A percentile compares a stretch with the other conserved stretches of the same genome.
phyloP scores from a whole-genome alignment of 2,329 filamentous ascomycete genomes.

The Fusarium drepaniforme region DNA sequence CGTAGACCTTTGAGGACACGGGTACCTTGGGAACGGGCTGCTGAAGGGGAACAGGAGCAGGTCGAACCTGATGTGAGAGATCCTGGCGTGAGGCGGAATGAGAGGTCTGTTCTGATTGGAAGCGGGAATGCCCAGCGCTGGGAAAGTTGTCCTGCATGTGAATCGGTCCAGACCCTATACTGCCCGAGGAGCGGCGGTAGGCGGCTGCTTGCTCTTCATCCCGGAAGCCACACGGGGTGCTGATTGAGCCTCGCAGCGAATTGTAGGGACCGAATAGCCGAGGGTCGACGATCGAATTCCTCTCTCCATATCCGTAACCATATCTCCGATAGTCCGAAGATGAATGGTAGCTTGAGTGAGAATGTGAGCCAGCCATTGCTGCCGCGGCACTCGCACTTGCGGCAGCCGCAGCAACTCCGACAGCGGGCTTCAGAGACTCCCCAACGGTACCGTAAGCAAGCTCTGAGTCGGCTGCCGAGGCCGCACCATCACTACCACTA shows the following conservation, averaged over 20 bases:
- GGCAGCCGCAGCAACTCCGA: slow-evolving; percentile 46
- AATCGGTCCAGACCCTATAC: slow-evolving; percentile 33
- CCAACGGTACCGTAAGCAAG: slow-evolving; percentile 53
- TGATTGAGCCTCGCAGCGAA: slow-evolving; percentile 69
- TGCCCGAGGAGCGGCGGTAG: slow-evolving; percentile 41
- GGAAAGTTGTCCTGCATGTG: slow-evolving; percentile 74
- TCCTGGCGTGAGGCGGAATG: slow-evolving; percentile 57
- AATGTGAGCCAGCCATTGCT: slow-evolving; percentile 50
- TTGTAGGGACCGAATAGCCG: slow-evolving; percentile 70
- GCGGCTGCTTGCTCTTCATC: slow-evolving; percentile 50
- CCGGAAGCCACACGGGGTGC: slow-evolving; percentile 65
- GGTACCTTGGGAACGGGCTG: slow-evolving; percentile 86
- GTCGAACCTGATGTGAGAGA: slow-evolving; percentile 58
- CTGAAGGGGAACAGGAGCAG: slow-evolving; percentile 78
- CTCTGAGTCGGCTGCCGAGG: slow-evolving; percentile 54
- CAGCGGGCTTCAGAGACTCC: slow-evolving; percentile 37
- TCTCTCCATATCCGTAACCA: slow-evolving; percentile 54
- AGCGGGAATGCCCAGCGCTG: slow-evolving; percentile 72
- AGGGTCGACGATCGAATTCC: slow-evolving; percentile 68
- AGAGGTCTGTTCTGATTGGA: slow-evolving; percentile 68
- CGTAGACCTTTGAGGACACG: slow-evolving; percentile 77
- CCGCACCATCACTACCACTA: slow-evolving; percentile 46
- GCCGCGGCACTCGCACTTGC: slow-evolving; percentile 56
- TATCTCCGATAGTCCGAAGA: slow-evolving; percentile 29
- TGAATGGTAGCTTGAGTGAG: slow-evolving; percentile 42